phyloP scores from a whole-genome alignment of 2,329 filamentous ascomycete species.

The Stemphylium beticola region DNA sequence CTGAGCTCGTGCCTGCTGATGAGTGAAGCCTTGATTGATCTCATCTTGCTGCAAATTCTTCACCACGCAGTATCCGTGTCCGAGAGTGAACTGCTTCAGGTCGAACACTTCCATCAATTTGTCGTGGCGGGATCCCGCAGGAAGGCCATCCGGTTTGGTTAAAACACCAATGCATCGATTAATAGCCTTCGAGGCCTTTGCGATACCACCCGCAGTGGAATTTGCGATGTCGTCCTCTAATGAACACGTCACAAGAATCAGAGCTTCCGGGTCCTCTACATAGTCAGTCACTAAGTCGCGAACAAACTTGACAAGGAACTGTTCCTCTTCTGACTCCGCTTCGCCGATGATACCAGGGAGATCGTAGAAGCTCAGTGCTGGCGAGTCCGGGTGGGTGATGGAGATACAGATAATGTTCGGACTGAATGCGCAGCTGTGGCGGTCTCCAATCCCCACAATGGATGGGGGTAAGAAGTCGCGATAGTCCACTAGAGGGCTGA shows the following conservation, averaged over 20 bases:
- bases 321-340: constrained; percentile 55
- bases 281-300: constrained; percentile 73
- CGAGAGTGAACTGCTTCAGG: constrained; percentile 66
- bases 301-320: constrained; percentile 71
- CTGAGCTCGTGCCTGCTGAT: constrained; percentile 55
- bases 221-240: constrained; percentile 82
- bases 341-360: constrained; percentile 82
- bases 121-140: constrained; percentile 56
- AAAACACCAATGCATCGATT: constrained; percentile 64
- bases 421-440: constrained; percentile 70
- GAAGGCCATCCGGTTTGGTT: constrained; percentile 81
- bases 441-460: background rate
- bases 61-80: constrained; percentile 80
- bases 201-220: constrained; percentile 71
- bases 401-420: constrained; percentile 81
- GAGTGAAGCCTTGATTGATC: constrained; percentile 52
- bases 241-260: constrained; percentile 77
- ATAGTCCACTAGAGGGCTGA: constrained; percentile 68
- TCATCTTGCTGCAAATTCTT: constrained; percentile 65
- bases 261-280: constrained; percentile 70
- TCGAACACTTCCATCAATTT: constrained; percentile 69
- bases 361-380: constrained; percentile 82
- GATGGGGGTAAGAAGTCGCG: constrained; percentile 45
- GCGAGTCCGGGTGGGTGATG: constrained; percentile 73
- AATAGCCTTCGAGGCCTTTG: constrained; percentile 44